A percentile compares a stretch with the other conserved stretches of the same genome.
These are phyloP conservation scores for Exophiala viscosa DNA, from an alignment of 2,329 filamentous ascomycete genomes.

Conservation along the genomic window DNA sequence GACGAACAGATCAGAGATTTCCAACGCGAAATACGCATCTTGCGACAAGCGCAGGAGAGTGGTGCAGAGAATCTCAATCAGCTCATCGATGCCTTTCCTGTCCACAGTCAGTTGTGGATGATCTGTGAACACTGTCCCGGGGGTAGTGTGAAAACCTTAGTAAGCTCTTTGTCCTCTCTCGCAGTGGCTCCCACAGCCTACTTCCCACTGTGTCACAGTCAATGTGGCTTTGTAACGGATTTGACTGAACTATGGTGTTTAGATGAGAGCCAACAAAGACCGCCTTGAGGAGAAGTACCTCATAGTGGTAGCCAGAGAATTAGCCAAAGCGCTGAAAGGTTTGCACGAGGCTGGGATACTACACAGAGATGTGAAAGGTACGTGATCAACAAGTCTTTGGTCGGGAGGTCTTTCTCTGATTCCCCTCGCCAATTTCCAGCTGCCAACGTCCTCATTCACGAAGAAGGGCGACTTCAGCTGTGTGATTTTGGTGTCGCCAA, in stretches of 20 bases:
- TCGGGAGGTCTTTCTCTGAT: slow-evolving; percentile 1
- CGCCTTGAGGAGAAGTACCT: slow-evolving; percentile 59
- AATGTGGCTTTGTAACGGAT: neutral
- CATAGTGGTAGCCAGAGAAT: slow-evolving; percentile 60
- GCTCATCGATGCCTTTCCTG: slow-evolving; percentile 60
- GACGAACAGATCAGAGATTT: slow-evolving; percentile 54
- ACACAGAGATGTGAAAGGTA: slow-evolving; percentile 63
- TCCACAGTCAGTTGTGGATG: slow-evolving; percentile 64
- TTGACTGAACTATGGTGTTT: neutral
- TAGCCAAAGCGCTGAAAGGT: slow-evolving; percentile 58
- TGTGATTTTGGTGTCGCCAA: slow-evolving; percentile 65
- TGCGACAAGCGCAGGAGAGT: slow-evolving; percentile 60
- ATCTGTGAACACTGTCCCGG: slow-evolving; percentile 65
- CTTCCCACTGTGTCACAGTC: neutral
- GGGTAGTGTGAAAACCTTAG: slow-evolving; percentile 62
- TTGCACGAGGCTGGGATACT: slow-evolving; percentile 64
- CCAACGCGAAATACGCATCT: slow-evolving; percentile 59
- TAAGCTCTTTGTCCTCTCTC: slow-evolving; percentile 37
- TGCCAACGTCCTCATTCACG: slow-evolving; percentile 61
- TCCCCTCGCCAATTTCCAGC: slow-evolving; percentile 34
- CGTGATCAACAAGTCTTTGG: neutral
- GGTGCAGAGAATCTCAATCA: slow-evolving; percentile 62
- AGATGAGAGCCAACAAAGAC: slow-evolving; percentile 49
- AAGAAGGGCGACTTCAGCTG: slow-evolving; percentile 60
- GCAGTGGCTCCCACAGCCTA: neutral